phyloP scores from a whole-genome alignment of 176 grass and related monocot species.

The Oryza australiensis region DNA sequence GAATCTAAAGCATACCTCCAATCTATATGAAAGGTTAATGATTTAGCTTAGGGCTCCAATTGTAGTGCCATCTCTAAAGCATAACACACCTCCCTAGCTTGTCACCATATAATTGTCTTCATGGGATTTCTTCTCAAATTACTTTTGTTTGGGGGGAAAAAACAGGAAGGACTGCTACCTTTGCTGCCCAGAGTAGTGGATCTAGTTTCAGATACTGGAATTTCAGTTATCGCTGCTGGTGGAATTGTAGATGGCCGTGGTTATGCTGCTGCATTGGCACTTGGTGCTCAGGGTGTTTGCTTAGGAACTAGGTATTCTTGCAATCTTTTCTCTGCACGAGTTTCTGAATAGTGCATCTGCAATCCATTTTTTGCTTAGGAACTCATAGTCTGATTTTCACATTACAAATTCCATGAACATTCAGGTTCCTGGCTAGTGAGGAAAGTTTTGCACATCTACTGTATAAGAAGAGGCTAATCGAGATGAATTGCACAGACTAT shows the following conservation, averaged over 20 bases:
- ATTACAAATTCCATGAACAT: constrained; percentile 22
- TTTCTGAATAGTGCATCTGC: neutral
- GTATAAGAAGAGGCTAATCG: constrained; percentile 79
- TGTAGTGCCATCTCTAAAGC: neutral
- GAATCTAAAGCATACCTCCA: constrained; percentile 3
- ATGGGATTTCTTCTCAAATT: constrained; percentile 17
- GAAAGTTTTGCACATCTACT: constrained; percentile 85
- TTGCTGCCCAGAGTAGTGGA: constrained; percentile 77
- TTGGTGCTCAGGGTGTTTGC: constrained; percentile 82
- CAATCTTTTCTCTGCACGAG: neutral
- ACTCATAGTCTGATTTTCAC: constrained; percentile 9
- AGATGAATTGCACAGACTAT: constrained; percentile 64
- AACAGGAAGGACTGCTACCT: constrained; percentile 70
- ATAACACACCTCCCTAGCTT: neutral
- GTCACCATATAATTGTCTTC: neutral
- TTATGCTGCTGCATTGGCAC: constrained; percentile 73
- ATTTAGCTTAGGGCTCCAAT: neutral
- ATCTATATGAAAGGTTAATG: neutral
- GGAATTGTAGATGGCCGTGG: constrained; percentile 89
- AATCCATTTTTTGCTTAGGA: neutral
- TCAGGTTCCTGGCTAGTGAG: constrained; percentile 68
- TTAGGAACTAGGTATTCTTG: constrained; percentile 79
- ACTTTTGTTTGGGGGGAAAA: constrained; percentile 25
- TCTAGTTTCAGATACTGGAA: constrained; percentile 60
- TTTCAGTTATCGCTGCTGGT: constrained; percentile 67